Conservation (phyloP, 768 basidiomycete genomes). For the Pulveroboletus sp. region DNA sequence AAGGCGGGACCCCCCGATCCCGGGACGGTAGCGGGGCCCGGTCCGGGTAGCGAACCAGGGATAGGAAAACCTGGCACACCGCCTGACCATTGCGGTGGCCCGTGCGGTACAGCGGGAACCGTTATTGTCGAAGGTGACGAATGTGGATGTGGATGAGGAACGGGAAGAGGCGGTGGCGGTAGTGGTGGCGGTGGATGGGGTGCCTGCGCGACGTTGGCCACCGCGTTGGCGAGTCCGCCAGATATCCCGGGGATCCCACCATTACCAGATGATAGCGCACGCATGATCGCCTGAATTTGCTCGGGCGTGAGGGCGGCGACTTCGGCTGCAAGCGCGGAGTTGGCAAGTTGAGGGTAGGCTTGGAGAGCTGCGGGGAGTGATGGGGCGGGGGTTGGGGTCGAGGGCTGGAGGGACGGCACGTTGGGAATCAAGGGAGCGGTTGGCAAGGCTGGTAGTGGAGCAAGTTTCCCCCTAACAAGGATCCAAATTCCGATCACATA, state of each 20-base stretch:
- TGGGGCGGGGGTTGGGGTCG: slow-evolving; percentile 13
- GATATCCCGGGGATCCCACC: slow-evolving; percentile 31
- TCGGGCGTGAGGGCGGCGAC: slow-evolving; percentile 74
- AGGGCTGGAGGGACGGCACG: slow-evolving; percentile 4
- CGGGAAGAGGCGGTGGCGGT: background rate
- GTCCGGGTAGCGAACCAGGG: slow-evolving; percentile 5
- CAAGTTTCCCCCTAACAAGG: slow-evolving; percentile 77
- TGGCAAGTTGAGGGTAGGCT: slow-evolving; percentile 37
- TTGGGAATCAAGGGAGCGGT: slow-evolving; percentile 7
- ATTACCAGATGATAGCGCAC: slow-evolving; percentile 47
- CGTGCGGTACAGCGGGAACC: slow-evolving; percentile 9
- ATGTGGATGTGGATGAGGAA: slow-evolving; percentile 11
- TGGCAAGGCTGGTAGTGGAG: slow-evolving; percentile 36
- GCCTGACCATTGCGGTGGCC: slow-evolving; percentile 19
- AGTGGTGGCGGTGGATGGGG: slow-evolving; percentile 10
- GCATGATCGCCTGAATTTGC: slow-evolving; percentile 68
- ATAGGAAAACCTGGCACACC: slow-evolving; percentile 25
- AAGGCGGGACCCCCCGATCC: slow-evolving; percentile 3
- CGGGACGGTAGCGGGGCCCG: background rate
- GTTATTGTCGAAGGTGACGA: slow-evolving; percentile 7
- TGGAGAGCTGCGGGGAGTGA: slow-evolving; percentile 24
- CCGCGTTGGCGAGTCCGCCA: slow-evolving; percentile 26
- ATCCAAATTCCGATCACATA: slow-evolving; percentile 83
- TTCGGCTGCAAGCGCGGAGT: slow-evolving; percentile 62
- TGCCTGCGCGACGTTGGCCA: slow-evolving; percentile 20